Percentiles rank a stretch among this genome's conserved stretches.
Evolutionary conservation across 1,139 yeast species (phyloP).

Genomic region (Geotrichum citri-aurantii): DNA sequence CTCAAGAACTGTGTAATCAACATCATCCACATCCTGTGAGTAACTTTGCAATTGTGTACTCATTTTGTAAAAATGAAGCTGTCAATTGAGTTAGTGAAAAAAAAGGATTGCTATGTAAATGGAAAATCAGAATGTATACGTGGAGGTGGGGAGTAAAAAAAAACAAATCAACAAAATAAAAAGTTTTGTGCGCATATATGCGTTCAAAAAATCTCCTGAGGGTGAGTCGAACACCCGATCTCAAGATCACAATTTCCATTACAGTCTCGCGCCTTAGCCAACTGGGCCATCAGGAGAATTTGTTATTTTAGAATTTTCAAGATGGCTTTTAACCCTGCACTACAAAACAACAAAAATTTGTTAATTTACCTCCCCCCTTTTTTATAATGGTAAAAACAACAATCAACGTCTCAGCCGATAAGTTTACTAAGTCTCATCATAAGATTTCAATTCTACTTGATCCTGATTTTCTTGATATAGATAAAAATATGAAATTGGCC

Average conservation of each 20-base stretch:
- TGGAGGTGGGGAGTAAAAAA: not conserved
- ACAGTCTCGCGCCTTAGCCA: conserved; percentile 79
- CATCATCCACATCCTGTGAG: conserved; percentile 48
- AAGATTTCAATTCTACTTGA: too few species aligned
- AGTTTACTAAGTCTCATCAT: too few species aligned
- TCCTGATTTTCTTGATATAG: too few species aligned
- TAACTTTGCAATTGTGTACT: conserved; percentile 14
- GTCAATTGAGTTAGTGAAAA: not conserved
- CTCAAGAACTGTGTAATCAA: conserved; percentile 76
- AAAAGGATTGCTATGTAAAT: not conserved
- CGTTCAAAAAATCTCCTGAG: conserved; percentile 54
- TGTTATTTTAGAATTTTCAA: too few species aligned
- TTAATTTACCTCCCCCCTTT: too few species aligned
- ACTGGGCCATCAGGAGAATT: conserved; percentile 77
- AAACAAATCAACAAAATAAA: not conserved
- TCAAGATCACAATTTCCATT: conserved; percentile 59
- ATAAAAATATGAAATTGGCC: too few species aligned
- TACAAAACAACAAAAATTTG: too few species aligned
- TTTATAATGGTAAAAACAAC: too few species aligned
- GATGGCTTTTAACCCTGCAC: too few species aligned
- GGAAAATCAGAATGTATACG: not conserved
- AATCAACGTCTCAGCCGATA: too few species aligned
- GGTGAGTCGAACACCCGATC: conserved; percentile 85
- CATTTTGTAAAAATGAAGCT: not conserved
- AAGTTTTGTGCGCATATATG: too few species aligned